Evolutionary conservation across 805 yeast species (phyloP).

Genomic region (Ogataea glucozyma): DNA sequence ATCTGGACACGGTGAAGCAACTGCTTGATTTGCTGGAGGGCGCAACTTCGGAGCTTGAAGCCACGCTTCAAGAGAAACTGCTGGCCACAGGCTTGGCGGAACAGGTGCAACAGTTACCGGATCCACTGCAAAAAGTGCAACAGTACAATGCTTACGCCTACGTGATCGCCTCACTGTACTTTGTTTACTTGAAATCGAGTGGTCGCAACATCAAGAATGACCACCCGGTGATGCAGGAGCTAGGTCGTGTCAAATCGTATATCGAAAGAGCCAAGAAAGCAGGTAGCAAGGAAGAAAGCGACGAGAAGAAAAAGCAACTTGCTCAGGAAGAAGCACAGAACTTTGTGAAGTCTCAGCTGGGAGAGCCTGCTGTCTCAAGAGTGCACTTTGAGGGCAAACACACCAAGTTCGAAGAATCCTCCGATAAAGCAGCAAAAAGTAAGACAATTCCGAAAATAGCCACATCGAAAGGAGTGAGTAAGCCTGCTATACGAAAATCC

Average conservation of each 20-base stretch:
- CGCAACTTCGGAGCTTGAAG: constrained; percentile 29
- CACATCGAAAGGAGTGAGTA: constrained; percentile 1
- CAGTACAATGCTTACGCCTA: constrained; percentile 45
- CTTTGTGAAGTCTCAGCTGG: constrained; percentile 32
- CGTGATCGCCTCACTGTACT: constrained; percentile 55
- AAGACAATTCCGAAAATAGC: constrained; percentile 6
- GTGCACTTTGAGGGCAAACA: constrained; percentile 56
- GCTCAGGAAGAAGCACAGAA: constrained; percentile 46
- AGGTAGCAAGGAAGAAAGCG: constrained; percentile 31
- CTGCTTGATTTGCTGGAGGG: constrained; percentile 41
- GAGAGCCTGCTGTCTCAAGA: constrained; percentile 51
- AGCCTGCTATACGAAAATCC: constrained; percentile 3
- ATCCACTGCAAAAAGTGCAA: constrained; percentile 34
- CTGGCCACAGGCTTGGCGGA: constrained; percentile 44
- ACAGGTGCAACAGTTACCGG: constrained; percentile 18
- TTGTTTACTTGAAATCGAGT: constrained; percentile 56
- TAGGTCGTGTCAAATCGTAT: constrained; percentile 65
- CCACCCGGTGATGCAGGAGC: constrained; percentile 68
- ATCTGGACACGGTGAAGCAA: constrained; percentile 41
- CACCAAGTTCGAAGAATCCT: constrained; percentile 41
- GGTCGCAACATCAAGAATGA: constrained; percentile 54
- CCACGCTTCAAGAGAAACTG: constrained; percentile 37
- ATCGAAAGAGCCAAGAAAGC: constrained; percentile 56
- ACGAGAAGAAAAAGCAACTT: constrained; percentile 16
- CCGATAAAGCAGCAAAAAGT: constrained; percentile 3